These are phyloP conservation scores for Phyllosticta citriasiana DNA, from an alignment of 2,329 filamentous ascomycete species.

Conservation along the genomic window DNA sequence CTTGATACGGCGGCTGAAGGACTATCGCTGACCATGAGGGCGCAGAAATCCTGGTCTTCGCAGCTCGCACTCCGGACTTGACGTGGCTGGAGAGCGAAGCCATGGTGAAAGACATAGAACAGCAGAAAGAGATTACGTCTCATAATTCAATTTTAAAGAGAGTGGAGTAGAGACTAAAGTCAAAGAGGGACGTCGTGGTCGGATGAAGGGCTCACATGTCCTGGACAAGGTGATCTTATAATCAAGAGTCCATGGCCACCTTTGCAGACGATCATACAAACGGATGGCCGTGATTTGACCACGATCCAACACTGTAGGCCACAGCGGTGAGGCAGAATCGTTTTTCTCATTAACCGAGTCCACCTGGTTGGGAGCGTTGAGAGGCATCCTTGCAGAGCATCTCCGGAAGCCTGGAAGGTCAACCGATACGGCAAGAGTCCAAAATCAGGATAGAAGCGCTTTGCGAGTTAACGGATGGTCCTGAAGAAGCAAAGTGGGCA, in stretches of 20 bases:
- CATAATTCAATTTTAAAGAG: not conserved
- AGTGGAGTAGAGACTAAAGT: not conserved
- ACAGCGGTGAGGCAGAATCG: not conserved
- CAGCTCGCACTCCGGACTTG: not conserved
- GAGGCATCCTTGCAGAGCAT: not conserved
- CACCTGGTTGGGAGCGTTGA: not conserved
- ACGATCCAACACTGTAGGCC: not conserved
- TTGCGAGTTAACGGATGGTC: not conserved
- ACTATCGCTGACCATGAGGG: not conserved
- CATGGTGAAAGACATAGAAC: not conserved
- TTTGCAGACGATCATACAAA: not conserved
- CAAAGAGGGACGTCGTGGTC: not conserved
- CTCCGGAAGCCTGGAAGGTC: not conserved
- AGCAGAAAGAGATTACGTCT: not conserved
- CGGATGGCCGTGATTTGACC: not conserved
- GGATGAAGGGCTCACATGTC: not conserved
- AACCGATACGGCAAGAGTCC: not conserved
- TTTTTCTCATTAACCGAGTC: not conserved
- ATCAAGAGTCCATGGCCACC: not conserved
- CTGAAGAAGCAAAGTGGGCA: not conserved
- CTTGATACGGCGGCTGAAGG: not conserved
- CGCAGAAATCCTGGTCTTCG: not conserved
- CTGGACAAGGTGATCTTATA: not conserved
- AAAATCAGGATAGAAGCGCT: not conserved
- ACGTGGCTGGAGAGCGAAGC: not conserved